phyloP scores from a whole-genome alignment of 148 eudicot genomes.

The Dysphania ambrosioides region DNA sequence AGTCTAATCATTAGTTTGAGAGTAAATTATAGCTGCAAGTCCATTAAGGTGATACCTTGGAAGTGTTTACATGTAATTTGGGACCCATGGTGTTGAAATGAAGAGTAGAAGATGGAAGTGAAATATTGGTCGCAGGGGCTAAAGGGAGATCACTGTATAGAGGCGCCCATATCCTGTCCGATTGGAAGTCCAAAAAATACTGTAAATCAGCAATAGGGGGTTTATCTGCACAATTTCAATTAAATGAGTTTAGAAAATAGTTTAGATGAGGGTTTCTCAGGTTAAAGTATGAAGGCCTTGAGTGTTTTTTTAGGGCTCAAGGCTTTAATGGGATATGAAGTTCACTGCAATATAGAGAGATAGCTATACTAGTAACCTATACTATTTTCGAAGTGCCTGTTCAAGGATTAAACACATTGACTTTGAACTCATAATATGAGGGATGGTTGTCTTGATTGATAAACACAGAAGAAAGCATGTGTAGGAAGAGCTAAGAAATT shows the following conservation, averaged over 20 bases:
- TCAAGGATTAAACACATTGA: too few relatives aligned
- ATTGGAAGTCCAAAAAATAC: slow-evolving; percentile 82
- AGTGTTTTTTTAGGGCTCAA: too few relatives aligned
- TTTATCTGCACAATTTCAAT: slow-evolving; percentile 52
- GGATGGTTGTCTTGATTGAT: neutral
- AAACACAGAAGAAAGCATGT: neutral
- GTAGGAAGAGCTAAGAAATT: neutral
- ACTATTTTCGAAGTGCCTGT: too few relatives aligned
- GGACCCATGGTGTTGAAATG: slow-evolving; percentile 71
- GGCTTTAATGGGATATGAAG: too few relatives aligned
- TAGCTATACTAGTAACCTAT: too few relatives aligned
- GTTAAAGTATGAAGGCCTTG: neutral
- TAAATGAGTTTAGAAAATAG: neutral
- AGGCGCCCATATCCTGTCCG: slow-evolving; percentile 77
- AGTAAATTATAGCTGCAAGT: neutral
- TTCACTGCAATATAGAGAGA: too few relatives aligned
- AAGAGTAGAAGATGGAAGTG: slow-evolving; percentile 45
- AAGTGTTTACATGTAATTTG: slow-evolving; percentile 59
- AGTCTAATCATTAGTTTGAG: too few relatives aligned
- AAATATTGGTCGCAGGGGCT: slow-evolving; percentile 47
- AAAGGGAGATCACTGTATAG: slow-evolving; percentile 70
- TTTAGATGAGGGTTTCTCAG: neutral
- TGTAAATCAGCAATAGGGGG: slow-evolving; percentile 66
- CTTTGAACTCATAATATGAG: neutral
- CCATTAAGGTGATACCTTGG: slow-evolving; percentile 45